Percentiles rank a stretch among this genome's conserved stretches.
These are phyloP conservation scores for Bacidia gigantensis DNA, from an alignment of 495 filamentous ascomycete species.

Conservation along the genomic window DNA sequence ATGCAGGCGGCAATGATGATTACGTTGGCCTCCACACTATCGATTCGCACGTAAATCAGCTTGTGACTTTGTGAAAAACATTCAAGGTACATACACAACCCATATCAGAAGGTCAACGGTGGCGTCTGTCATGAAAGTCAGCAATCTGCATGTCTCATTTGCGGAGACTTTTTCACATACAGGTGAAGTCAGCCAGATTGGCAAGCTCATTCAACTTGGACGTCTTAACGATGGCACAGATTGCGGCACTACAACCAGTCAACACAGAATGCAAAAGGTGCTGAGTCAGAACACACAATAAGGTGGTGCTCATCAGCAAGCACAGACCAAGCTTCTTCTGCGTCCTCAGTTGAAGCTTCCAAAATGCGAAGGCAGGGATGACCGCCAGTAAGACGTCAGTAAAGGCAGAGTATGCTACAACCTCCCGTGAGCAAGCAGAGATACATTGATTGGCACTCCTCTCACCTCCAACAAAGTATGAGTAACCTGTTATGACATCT, in stretches of 20 bases:
- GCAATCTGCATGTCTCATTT: neutral
- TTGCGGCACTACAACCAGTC: too few relatives aligned
- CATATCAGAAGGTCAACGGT: neutral
- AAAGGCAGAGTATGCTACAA: conserved; percentile 23
- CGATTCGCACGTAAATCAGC: too few relatives aligned
- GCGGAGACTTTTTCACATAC: too few relatives aligned
- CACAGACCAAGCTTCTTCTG: conserved; percentile 35
- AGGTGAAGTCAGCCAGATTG: conserved; percentile 25
- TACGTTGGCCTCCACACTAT: conserved; percentile 30
- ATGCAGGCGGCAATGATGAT: conserved; percentile 32
- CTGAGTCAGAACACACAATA: conserved; percentile 18
- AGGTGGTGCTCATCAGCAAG: conserved; percentile 30
- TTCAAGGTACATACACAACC: neutral
- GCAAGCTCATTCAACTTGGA: conserved; percentile 25
- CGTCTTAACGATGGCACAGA: conserved; percentile 29
- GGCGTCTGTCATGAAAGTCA: too few relatives aligned
- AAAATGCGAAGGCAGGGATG: conserved; percentile 31
- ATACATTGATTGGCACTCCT: neutral
- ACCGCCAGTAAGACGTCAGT: conserved; percentile 35
- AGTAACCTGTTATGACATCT: conserved; percentile 19
- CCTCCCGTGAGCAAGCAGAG: neutral
- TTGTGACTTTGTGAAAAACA: too few relatives aligned
- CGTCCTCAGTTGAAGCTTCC: conserved; percentile 27
- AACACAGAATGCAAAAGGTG: neutral
- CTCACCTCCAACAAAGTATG: conserved; percentile 8